Conservation (phyloP, 169 alveolate genomes). For the Ichthyophthirius multifiliis region DNA sequence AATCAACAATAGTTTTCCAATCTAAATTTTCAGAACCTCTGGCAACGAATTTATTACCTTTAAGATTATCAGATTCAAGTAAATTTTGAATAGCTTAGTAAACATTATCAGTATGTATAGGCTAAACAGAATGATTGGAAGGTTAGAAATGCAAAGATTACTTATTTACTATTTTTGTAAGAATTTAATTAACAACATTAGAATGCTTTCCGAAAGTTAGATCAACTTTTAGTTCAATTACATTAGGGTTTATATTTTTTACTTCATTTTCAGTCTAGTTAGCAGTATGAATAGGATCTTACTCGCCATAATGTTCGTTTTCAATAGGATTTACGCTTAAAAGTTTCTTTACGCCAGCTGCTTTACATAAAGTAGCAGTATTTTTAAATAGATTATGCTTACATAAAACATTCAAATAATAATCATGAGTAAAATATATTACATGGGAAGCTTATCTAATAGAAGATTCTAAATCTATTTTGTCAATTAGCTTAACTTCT, state of each 20-base stretch:
- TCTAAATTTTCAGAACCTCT: background rate
- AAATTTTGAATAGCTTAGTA: background rate
- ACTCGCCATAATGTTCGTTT: slow-evolving; percentile 13
- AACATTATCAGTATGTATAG: background rate
- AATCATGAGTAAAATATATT: slow-evolving; percentile 52
- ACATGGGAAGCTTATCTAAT: slow-evolving; percentile 13
- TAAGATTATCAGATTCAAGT: background rate
- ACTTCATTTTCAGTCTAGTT: slow-evolving; percentile 11
- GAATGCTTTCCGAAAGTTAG: background rate
- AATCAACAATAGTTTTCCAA: background rate
- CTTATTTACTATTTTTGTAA: background rate
- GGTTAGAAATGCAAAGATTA: background rate
- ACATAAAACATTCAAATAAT: slow-evolving; percentile 26
- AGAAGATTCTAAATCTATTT: slow-evolving; percentile 3
- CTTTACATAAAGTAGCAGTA: slow-evolving; percentile 39
- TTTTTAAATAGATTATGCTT: slow-evolving; percentile 27
- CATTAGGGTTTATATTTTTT: background rate
- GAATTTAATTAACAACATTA: background rate
- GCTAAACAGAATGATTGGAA: background rate
- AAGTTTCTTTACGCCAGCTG: slow-evolving; percentile 34
- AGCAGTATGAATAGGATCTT: background rate
- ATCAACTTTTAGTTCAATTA: slow-evolving; percentile 5
- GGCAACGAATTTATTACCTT: background rate
- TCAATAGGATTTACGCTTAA: slow-evolving; percentile 42
- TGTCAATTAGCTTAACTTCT: background rate